Base-by-base conservation (phyloP, 352 stramenopile genomes). In the Phytophthora cryptogea region DNA sequence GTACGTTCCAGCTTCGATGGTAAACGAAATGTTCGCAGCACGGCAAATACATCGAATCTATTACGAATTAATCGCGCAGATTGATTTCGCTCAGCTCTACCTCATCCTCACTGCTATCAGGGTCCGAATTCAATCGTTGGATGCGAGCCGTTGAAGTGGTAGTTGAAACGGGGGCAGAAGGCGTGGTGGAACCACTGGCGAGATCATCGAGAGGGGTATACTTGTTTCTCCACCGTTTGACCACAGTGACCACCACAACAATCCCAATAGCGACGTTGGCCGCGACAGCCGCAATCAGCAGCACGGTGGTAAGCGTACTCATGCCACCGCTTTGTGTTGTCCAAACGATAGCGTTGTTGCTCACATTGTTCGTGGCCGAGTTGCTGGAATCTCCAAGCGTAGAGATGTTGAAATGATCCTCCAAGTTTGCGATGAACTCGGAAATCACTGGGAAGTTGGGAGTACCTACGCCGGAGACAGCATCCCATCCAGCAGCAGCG, bases 401-500 rank as follows among this genome's bases (percentile, higher is more conserved):
- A 14, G 74, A 71, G 13, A 70, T 32, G 48, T 89, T 80, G 43
- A 88, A 82, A 41, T 77, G 69, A 47, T 85, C 72, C 9, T 83
- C 80, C 0, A 90, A 58, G 1, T 57, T 64, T 3, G 61, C 50
- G 23, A 92, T 69, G 37, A 90, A 89, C 31, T 79, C 59, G 6
- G 63, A 65, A 30, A 93, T 87, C 13, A 88, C 60, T 9, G 66
- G 55, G 47, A 95, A 97, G 62, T 96, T 93, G 23, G 89, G 83
- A 9, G 83, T 92, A 3, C 91, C 91, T 3, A 96, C 70, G 6
- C 92, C 92, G 1, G 90, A 91, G 2, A 78, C 82, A 0, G 92
- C 86, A 60, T 98, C 92, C 91, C 91, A 98, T 3, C 92, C 92
- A 28, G 65, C 68, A 6, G 82, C 63, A 27, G 92, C 90, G 36